These are phyloP conservation scores for Russula lepida DNA, from an alignment of 768 basidiomycete species.

Conservation along the genomic window DNA sequence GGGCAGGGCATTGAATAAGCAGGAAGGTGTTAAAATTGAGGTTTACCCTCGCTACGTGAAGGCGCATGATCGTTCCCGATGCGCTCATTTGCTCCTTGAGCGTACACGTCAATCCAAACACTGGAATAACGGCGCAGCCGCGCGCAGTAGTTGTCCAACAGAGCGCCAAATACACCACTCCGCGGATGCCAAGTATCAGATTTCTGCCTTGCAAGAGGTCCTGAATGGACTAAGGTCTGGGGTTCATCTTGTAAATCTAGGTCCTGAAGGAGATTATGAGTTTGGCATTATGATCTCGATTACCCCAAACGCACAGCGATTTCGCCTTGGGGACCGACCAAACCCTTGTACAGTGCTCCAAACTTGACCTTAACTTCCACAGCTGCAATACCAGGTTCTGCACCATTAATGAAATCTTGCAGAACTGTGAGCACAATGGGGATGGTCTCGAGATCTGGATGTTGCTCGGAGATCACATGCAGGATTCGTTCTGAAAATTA, in stretches of 20 bases:
- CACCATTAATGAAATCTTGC: constrained; percentile 68
- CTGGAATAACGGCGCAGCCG: not conserved
- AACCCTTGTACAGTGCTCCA: constrained; percentile 68
- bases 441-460: constrained; percentile 70
- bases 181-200: constrained; percentile 66
- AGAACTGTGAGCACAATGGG: constrained; percentile 64
- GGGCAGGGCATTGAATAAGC: constrained; percentile 7
- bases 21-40: not conserved
- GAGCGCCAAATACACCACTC: constrained; percentile 55
- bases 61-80: constrained; percentile 40
- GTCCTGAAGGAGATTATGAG: constrained; percentile 41
- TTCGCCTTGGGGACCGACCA: constrained; percentile 70
- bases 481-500: constrained; percentile 64
- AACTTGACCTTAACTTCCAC: constrained; percentile 87
- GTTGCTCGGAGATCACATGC: constrained; percentile 56
- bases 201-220: constrained; percentile 49
- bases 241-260: constrained; percentile 74
- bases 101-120: constrained; percentile 7
- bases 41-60: constrained; percentile 59
- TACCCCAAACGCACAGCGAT: constrained; percentile 52
- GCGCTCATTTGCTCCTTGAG: constrained; percentile 50
- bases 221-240: constrained; percentile 61
- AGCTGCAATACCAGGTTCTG: constrained; percentile 85
- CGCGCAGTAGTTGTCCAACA: constrained; percentile 75
- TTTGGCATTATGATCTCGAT: constrained; percentile 1